Conservation (phyloP, 495 filamentous ascomycete genomes). For the Aspergillus olivimuriae region DNA sequence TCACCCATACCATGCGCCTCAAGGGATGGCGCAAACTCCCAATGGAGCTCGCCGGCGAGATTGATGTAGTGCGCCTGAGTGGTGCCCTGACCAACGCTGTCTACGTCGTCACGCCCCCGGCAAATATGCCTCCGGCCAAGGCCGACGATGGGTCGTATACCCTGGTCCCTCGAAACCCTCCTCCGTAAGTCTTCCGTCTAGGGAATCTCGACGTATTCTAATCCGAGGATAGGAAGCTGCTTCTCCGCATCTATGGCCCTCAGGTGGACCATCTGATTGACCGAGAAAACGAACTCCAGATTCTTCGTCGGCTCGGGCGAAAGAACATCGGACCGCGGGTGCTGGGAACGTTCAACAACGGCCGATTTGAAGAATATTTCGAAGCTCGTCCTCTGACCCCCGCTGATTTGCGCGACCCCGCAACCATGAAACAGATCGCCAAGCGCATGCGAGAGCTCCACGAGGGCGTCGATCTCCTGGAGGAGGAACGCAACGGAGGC, state of each 20-base stretch:
- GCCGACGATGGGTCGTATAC: slow-evolving; percentile 30
- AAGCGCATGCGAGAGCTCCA: slow-evolving; percentile 97
- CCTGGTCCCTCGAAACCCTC: slow-evolving; percentile 42
- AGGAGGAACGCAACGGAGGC: slow-evolving; percentile 68
- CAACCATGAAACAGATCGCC: slow-evolving; percentile 88
- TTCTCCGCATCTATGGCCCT: slow-evolving; percentile 90
- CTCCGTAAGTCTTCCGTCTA: slow-evolving; percentile 38
- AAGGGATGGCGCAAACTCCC: slow-evolving; percentile 86
- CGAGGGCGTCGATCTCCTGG: slow-evolving; percentile 80
- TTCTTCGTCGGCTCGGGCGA: slow-evolving; percentile 76
- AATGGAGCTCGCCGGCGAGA: slow-evolving; percentile 60
- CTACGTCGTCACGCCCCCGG: slow-evolving; percentile 84
- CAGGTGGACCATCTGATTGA: slow-evolving; percentile 96
- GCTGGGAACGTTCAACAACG: slow-evolving; percentile 90
- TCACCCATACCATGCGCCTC: slow-evolving; percentile 81
- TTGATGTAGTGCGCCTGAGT: slow-evolving; percentile 79
- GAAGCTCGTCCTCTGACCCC: slow-evolving; percentile 73
- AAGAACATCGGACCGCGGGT: slow-evolving; percentile 91
- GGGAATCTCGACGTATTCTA: slow-evolving; percentile 5
- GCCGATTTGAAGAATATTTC: slow-evolving; percentile 93
- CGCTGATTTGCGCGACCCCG: slow-evolving; percentile 69
- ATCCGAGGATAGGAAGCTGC: slow-evolving; percentile 56
- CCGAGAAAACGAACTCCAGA: slow-evolving; percentile 79
- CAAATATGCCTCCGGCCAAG: slow-evolving; percentile 37
- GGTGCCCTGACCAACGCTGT: slow-evolving; percentile 95